These are phyloP conservation scores for Paecilomyces variotii DNA, from an alignment of 2,329 filamentous ascomycete genomes.

Conservation along the genomic window DNA sequence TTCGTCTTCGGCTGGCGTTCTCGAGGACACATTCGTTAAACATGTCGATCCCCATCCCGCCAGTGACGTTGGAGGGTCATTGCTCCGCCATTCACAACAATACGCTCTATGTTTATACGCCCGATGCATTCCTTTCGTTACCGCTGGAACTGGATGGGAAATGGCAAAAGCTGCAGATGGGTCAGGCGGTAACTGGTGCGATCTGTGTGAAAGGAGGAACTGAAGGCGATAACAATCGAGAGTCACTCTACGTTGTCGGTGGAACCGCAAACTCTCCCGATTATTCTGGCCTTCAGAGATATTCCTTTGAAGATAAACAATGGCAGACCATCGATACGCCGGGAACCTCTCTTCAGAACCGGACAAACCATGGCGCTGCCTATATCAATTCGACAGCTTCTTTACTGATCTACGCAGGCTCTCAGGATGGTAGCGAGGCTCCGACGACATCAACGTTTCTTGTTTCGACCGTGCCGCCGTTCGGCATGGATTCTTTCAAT, in stretches of 20 bases:
- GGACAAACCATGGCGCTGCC: conserved; percentile 64
- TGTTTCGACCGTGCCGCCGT: conserved; percentile 59
- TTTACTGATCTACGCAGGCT: conserved; percentile 76
- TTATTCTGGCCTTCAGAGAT: conserved; percentile 70
- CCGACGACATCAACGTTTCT: conserved; percentile 68
- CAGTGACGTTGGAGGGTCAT: conserved; percentile 61
- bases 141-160: conserved; percentile 58
- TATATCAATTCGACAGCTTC: conserved; percentile 64
- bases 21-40: conserved; percentile 15
- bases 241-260: conserved; percentile 73
- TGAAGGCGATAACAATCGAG: conserved; percentile 46
- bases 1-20: conserved; percentile 20
- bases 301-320: conserved; percentile 46
- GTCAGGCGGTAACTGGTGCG: conserved; percentile 63
- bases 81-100: conserved; percentile 77
- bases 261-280: conserved; percentile 51
- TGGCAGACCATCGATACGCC: conserved; percentile 51
- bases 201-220: conserved; percentile 67
- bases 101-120: conserved; percentile 76
- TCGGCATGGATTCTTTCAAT: conserved; percentile 51
- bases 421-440: conserved; percentile 49
- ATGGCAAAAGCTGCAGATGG: conserved; percentile 61
- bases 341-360: conserved; percentile 54
- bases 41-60: conserved; percentile 68
- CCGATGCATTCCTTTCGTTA: conserved; percentile 67